These are phyloP conservation scores for Beauveria asiatica DNA, from an alignment of 2,329 filamentous ascomycete genomes.

Conservation along the genomic window DNA sequence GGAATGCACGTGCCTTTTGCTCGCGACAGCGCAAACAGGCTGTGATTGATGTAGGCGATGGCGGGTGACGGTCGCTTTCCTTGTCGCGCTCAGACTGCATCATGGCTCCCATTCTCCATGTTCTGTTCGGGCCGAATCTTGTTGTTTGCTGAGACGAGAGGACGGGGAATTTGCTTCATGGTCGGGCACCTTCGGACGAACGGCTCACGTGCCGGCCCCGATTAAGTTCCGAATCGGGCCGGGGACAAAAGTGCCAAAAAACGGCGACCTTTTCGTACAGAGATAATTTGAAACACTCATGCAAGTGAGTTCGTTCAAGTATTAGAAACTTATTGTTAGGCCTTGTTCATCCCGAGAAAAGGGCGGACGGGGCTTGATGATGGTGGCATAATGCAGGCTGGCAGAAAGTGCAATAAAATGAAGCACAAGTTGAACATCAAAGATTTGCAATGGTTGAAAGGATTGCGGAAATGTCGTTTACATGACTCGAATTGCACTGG, in stretches of 20 bases:
- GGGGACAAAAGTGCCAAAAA: neutral
- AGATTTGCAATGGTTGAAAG: no score
- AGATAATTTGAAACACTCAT: no score
- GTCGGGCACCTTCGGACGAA: neutral
- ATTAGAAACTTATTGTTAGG: neutral
- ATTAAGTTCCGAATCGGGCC: neutral
- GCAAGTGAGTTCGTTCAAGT: neutral
- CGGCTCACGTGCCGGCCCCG: neutral
- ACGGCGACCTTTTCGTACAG: neutral
- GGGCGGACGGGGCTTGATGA: no score
- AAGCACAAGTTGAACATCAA: no score
- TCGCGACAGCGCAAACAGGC: constrained; percentile 3
- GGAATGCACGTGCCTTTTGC: neutral
- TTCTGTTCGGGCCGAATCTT: neutral
- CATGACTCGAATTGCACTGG: no score
- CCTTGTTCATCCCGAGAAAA: no score
- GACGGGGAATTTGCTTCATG: neutral
- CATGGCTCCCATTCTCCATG: neutral
- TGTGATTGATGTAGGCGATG: neutral
- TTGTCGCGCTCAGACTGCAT: neutral
- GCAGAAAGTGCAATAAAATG: no score
- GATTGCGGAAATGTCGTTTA: no score
- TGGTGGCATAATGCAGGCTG: no score
- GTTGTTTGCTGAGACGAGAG: neutral
- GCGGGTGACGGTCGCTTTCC: neutral